These are phyloP conservation scores for Ilex asprella DNA, from an alignment of 257 asterid species.

Conservation along the genomic window DNA sequence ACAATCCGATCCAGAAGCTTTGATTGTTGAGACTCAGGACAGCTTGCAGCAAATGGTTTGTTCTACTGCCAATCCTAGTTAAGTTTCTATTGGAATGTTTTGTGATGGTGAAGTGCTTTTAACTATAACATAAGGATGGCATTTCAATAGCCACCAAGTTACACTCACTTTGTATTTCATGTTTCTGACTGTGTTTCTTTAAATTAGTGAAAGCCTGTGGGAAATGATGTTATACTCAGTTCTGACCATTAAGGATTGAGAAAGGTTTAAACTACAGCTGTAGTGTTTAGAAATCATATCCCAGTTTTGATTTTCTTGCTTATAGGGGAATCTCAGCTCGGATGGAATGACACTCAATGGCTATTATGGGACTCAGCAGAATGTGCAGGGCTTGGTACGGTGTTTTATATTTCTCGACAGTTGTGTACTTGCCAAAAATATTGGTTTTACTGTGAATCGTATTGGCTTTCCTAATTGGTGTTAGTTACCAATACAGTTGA, in stretches of 20 bases:
- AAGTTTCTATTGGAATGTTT: no score
- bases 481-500: slow-evolving; percentile 55
- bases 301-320: slow-evolving; percentile 14
- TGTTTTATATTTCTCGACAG: slow-evolving; percentile 12
- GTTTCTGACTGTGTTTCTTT: not conserved
- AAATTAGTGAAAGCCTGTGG: not conserved
- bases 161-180: not conserved
- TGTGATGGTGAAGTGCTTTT: no score
- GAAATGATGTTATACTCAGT: not conserved
- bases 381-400: slow-evolving; percentile 82
- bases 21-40: slow-evolving; percentile 47
- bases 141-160: not conserved
- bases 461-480: not conserved
- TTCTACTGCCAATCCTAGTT: slow-evolving; percentile 3
- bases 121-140: not conserved
- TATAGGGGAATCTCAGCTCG: slow-evolving; percentile 62
- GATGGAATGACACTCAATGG: slow-evolving; percentile 62
- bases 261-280: no score
- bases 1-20: slow-evolving; percentile 60
- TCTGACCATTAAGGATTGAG: no score
- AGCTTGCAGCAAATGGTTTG: slow-evolving; percentile 66
- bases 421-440: slow-evolving; percentile 1
- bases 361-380: slow-evolving; percentile 81
- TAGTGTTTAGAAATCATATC: no score
- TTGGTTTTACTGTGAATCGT: slow-evolving; percentile 2